A percentile compares a stretch with the other conserved stretches of the same genome.
phyloP scores from a whole-genome alignment of 345 rosid genomes.

The Tarenaya hassleriana region DNA sequence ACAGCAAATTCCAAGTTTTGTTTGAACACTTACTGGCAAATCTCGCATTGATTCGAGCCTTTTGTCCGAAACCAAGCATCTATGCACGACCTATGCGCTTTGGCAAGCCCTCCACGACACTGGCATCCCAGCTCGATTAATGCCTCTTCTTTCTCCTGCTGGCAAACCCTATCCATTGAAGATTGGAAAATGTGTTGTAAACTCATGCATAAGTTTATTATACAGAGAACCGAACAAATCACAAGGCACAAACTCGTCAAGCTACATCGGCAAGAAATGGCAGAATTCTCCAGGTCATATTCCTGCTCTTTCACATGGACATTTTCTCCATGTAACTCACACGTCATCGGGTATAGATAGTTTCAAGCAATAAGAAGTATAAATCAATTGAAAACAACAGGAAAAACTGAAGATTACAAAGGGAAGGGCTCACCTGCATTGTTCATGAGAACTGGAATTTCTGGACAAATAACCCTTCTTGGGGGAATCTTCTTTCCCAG shows the following conservation, averaged over 20 bases:
- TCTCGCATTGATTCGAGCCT: conserved; percentile 86
- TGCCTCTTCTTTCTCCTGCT: conserved; percentile 76
- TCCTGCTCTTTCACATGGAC: too few species aligned
- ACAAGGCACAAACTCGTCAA: not conserved
- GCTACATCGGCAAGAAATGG: too few species aligned
- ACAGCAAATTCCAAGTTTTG: too few species aligned
- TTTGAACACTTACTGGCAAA: conserved; percentile 83
- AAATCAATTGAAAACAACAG: not conserved
- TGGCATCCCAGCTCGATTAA: conserved; percentile 80
- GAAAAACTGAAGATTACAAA: too few species aligned
- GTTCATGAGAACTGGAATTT: conserved; percentile 52
- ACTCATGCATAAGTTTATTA: not conserved
- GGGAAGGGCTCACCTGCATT: conserved; percentile 42
- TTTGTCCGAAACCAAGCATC: conserved; percentile 79
- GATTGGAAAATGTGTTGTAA: too few species aligned
- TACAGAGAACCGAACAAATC: conserved; percentile 15
- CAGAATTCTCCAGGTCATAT: too few species aligned
- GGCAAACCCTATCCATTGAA: conserved; percentile 52
- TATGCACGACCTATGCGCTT: conserved; percentile 74
- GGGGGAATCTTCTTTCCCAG: conserved; percentile 36
- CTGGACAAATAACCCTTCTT: conserved; percentile 50
- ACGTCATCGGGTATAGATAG: not conserved
- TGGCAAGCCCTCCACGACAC: conserved; percentile 80
- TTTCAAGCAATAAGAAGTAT: not conserved
- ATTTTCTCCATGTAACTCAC: too few species aligned